These are phyloP conservation scores for Pyrus pyrifolia DNA, from an alignment of 306 rosid genomes.

Conservation along the genomic window DNA sequence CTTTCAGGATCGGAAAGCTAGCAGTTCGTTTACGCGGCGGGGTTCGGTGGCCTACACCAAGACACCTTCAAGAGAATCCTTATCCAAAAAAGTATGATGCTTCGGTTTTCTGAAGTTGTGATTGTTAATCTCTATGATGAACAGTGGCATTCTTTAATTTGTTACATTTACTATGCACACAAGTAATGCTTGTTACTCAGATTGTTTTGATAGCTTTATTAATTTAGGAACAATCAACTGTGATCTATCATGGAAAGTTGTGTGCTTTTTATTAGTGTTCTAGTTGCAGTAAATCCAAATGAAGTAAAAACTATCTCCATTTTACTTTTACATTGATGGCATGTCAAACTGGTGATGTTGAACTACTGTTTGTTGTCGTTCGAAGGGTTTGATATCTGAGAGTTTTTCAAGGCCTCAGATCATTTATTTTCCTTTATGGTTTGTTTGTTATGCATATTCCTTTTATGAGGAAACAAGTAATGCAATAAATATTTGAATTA, in stretches of 20 bases:
- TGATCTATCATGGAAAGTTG: no score
- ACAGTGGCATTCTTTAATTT: background rate
- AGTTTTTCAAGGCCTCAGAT: background rate
- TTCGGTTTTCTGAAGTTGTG: background rate
- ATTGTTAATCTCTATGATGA: background rate
- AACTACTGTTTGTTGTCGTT: background rate
- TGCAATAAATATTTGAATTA: background rate
- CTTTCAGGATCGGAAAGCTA: slow-evolving; percentile 75
- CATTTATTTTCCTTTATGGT: background rate
- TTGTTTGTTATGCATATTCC: background rate
- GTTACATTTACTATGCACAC: background rate
- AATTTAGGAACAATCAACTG: slow-evolving; percentile 7
- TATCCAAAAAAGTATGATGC: slow-evolving; percentile 49
- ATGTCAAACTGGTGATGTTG: background rate
- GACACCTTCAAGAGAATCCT: slow-evolving; percentile 78
- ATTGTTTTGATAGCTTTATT: background rate
- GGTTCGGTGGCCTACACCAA: slow-evolving; percentile 87
- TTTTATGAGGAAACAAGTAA: background rate
- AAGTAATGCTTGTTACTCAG: background rate
- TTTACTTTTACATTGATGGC: background rate
- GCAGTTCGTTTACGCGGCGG: slow-evolving; percentile 78
- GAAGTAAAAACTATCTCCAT: background rate
- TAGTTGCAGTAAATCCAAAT: background rate
- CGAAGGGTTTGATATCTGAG: background rate
- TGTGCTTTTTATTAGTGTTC: background rate